These are phyloP conservation scores for Triadica sebifera DNA, from an alignment of 345 rosid species.

Conservation along the genomic window DNA sequence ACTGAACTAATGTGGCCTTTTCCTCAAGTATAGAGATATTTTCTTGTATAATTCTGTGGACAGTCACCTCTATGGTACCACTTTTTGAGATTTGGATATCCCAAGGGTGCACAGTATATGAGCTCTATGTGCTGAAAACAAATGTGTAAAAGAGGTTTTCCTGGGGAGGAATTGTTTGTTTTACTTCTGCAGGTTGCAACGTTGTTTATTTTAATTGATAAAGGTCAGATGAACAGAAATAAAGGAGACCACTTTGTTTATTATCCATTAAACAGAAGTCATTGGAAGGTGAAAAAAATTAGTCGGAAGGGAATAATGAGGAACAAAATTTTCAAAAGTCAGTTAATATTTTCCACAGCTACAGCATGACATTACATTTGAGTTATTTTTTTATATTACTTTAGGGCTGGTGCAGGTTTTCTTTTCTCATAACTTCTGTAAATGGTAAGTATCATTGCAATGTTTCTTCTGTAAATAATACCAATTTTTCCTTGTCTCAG, in stretches of 20 bases:
- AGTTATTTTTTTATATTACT: background rate
- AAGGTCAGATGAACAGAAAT: background rate
- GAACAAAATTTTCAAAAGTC: background rate
- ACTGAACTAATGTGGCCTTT: conserved; percentile 5
- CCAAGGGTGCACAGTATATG: background rate
- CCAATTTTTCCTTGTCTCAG: conserved; percentile 35
- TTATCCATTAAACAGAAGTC: background rate
- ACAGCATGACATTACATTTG: background rate
- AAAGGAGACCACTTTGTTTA: background rate
- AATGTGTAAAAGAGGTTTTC: background rate
- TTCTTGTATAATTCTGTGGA: conserved; percentile 8
- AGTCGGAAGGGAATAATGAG: background rate
- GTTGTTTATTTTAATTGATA: background rate
- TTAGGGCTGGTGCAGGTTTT: background rate
- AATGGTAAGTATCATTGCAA: too few relatives aligned
- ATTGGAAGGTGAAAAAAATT: background rate
- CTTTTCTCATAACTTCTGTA: too few relatives aligned
- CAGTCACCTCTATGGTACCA: background rate
- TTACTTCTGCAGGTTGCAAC: background rate
- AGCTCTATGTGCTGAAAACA: background rate
- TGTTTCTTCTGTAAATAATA: conserved; percentile 9
- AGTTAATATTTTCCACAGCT: background rate
- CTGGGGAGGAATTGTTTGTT: background rate
- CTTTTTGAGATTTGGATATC: background rate
- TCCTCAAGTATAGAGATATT: conserved; percentile 3